Percentiles rank a stretch among this genome's conserved stretches.
Conservation (phyloP, 345 rosid genomes). For the Brassica juncea region DNA sequence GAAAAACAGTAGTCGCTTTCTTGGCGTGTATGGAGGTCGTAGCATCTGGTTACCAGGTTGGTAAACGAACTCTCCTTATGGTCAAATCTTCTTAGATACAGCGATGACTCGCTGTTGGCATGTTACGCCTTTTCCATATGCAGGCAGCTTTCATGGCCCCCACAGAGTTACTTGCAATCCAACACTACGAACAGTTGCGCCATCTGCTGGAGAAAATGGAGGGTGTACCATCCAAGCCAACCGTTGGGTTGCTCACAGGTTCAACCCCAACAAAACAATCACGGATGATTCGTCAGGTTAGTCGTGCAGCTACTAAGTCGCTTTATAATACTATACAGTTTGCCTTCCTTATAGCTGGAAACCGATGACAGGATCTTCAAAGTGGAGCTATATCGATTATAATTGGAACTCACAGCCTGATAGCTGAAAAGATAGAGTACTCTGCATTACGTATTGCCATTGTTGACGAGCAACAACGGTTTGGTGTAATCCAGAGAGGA, state of each 20-base stretch:
- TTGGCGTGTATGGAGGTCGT: slow-evolving; percentile 97
- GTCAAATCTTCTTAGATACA: background rate
- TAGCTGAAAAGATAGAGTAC: slow-evolving; percentile 84
- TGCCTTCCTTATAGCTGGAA: slow-evolving; percentile 29
- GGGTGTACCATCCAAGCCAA: slow-evolving; percentile 60
- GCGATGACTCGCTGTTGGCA: slow-evolving; percentile 1
- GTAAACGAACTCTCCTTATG: slow-evolving; percentile 25
- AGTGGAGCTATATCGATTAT: slow-evolving; percentile 76
- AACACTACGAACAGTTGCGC: slow-evolving; percentile 80
- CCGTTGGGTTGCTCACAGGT: slow-evolving; percentile 86
- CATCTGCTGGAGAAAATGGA: slow-evolving; percentile 70
- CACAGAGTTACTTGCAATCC: slow-evolving; percentile 93
- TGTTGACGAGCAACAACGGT: slow-evolving; percentile 97
- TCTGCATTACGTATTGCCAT: slow-evolving; percentile 85
- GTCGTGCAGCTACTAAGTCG: slow-evolving; percentile 18
- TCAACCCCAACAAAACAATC: slow-evolving; percentile 80
- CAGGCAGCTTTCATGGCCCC: slow-evolving; percentile 99
- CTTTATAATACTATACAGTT: background rate
- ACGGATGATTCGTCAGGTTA: slow-evolving; percentile 79
- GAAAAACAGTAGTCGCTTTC: slow-evolving; percentile 94
- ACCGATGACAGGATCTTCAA: slow-evolving; percentile 68
- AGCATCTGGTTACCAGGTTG: slow-evolving; percentile 92
- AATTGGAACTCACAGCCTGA: slow-evolving; percentile 94
- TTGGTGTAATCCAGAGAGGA: slow-evolving; percentile 99
- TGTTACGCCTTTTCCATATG: slow-evolving; percentile 12